These are phyloP conservation scores for Psilocybe sp. DNA, from an alignment of 768 basidiomycete species.

Conservation along the genomic window DNA sequence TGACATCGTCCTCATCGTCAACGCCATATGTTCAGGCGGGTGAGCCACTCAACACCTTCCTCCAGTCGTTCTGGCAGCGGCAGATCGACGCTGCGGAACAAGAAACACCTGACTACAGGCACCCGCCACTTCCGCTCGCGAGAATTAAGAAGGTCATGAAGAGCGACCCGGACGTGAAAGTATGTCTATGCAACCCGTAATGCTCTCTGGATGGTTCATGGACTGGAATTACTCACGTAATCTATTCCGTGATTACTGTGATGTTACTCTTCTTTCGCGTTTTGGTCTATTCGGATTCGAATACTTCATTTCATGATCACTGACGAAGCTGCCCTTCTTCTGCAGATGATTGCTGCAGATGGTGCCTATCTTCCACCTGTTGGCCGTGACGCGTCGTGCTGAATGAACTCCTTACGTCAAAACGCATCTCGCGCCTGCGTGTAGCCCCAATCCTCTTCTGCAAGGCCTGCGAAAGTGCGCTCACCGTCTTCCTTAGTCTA, in stretches of 20 bases:
- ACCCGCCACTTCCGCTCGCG: conserved; percentile 88
- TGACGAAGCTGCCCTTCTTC: neutral
- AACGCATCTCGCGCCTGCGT: neutral
- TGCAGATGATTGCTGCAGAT: conserved; percentile 96
- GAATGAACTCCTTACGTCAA: neutral
- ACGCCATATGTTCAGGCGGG: conserved; percentile 78
- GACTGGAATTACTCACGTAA: too few species aligned
- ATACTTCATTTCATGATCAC: too few species aligned
- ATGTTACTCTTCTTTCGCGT: too few species aligned
- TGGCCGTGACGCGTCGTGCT: conserved; percentile 9
- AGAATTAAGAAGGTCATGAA: conserved; percentile 99
- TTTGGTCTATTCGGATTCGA: too few species aligned
- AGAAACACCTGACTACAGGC: conserved; percentile 84
- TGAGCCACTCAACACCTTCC: conserved; percentile 82
- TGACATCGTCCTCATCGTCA: conserved; percentile 21
- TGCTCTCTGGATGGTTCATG: neutral
- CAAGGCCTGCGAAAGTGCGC: conserved; percentile 97
- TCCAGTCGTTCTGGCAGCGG: conserved; percentile 87
- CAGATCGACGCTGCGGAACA: conserved; percentile 85
- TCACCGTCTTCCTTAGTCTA: neutral
- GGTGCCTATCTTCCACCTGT: conserved; percentile 40
- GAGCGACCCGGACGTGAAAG: conserved; percentile 95
- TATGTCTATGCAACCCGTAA: conserved; percentile 31
- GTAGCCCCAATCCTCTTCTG: conserved; percentile 92
- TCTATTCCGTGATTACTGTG: too few species aligned